These are phyloP conservation scores for Takakia lepidozioides DNA, from an alignment of 225 moss, liverwort and hornwort genomes.

Conservation along the genomic window DNA sequence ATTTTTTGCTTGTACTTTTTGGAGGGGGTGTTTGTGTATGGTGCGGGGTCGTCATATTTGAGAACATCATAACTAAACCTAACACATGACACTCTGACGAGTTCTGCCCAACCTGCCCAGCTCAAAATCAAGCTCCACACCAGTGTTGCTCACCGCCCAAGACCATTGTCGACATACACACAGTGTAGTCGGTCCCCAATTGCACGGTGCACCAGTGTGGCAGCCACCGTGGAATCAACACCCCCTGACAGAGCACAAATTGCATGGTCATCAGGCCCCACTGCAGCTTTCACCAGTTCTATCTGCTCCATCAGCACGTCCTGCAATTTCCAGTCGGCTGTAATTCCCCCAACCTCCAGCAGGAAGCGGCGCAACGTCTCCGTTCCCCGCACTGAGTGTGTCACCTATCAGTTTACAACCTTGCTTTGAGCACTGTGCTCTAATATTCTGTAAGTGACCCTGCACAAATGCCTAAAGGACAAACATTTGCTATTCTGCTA, in stretches of 20 bases:
- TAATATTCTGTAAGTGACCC: too few relatives aligned
- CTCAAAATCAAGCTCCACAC: too few relatives aligned
- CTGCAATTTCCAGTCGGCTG: constrained; percentile 70
- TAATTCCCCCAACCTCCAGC: constrained; percentile 55
- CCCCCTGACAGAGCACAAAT: constrained; percentile 85
- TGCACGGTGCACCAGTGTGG: constrained; percentile 72
- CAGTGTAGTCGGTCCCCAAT: constrained; percentile 79
- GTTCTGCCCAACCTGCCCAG: too few relatives aligned
- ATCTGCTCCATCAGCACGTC: constrained; percentile 67
- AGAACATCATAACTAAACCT: too few relatives aligned
- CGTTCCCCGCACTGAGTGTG: constrained; percentile 59
- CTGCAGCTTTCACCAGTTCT: constrained; percentile 33
- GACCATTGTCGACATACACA: constrained; percentile 78
- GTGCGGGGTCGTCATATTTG: too few relatives aligned
- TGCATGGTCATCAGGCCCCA: constrained; percentile 60
- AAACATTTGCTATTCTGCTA: not conserved
- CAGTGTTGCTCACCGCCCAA: constrained; percentile 50
- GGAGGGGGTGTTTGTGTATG: too few relatives aligned
- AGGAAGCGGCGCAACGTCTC: constrained; percentile 68
- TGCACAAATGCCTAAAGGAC: not conserved
- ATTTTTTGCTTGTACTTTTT: too few relatives aligned
- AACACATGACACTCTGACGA: too few relatives aligned
- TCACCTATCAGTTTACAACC: too few relatives aligned
- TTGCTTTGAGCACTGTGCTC: too few relatives aligned
- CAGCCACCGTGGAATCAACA: constrained; percentile 81